A percentile compares a stretch with the other conserved stretches of the same genome.
phyloP scores from a whole-genome alignment of 129 eudicot genomes.

The Daucus carota region DNA sequence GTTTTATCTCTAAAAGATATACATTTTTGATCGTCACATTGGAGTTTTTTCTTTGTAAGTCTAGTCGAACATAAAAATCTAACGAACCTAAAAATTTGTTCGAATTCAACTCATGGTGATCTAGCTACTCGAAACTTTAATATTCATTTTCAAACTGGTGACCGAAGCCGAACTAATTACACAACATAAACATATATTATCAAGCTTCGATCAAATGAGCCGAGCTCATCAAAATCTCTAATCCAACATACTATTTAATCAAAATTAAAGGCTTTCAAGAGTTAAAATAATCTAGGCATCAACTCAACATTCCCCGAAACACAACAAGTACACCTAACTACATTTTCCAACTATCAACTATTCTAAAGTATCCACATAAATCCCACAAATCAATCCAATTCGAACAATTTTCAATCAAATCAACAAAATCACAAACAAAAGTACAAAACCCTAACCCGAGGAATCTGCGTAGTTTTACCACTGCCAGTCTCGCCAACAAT shows the following conservation, averaged over 20 bases:
- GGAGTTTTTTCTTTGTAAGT: background rate
- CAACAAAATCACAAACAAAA: background rate
- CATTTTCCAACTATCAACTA: no score
- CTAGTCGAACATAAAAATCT: background rate
- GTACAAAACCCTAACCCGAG: conserved; percentile 53
- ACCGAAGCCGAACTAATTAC: background rate
- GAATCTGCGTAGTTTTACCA: conserved; percentile 96
- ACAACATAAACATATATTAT: background rate
- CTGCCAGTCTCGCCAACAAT: conserved; percentile 94
- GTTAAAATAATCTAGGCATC: no score
- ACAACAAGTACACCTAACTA: no score
- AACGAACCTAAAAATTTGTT: background rate
- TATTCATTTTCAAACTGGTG: background rate
- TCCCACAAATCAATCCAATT: background rate
- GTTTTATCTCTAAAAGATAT: no score
- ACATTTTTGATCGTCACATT: background rate
- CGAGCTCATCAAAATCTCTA: background rate
- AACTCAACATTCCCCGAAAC: no score
- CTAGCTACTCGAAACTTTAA: background rate
- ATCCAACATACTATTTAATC: background rate
- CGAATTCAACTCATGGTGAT: background rate
- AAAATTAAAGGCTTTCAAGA: no score
- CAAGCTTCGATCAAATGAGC: background rate
- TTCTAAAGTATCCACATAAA: no score
- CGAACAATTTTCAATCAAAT: background rate